Percentiles rank a stretch among this genome's conserved stretches.
Evolutionary conservation across 331 rosid genomes (phyloP).

Genomic region (Quercus lobata): DNA sequence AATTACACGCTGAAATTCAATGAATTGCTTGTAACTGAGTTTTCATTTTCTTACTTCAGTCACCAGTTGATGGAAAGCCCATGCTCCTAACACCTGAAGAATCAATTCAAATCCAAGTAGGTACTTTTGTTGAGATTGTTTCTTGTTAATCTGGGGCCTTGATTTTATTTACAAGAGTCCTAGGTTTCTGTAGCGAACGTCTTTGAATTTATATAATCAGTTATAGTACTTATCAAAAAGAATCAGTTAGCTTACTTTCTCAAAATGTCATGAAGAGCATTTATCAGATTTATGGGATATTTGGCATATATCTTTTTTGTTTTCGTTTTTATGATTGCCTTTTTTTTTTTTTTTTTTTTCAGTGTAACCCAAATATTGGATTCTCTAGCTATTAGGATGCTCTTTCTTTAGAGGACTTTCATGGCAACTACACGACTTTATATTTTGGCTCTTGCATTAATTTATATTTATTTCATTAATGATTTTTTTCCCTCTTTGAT

Average conservation of each 20-base stretch:
- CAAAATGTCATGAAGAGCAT: neutral
- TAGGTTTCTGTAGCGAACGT: neutral
- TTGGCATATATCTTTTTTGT: neutral
- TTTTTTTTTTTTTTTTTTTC: too few species aligned
- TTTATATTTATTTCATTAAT: neutral
- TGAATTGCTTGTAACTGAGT: constrained; percentile 19
- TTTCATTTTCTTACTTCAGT: constrained; percentile 43
- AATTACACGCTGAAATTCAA: too few species aligned
- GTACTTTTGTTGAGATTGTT: constrained; percentile 15
- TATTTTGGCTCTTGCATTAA: neutral
- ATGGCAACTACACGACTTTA: neutral
- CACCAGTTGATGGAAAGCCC: constrained; percentile 95
- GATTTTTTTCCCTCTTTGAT: neutral
- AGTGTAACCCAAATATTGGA: neutral
- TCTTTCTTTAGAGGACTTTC: neutral
- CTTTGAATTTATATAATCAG: neutral
- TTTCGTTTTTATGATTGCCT: neutral
- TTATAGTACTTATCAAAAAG: neutral
- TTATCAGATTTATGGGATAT: neutral
- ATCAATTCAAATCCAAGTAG: constrained; percentile 90
- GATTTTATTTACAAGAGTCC: neutral
- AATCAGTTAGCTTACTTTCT: neutral
- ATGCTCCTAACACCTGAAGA: constrained; percentile 98
- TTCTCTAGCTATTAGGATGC: neutral
- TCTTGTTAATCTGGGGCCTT: neutral